phyloP scores from a whole-genome alignment of 495 filamentous ascomycete genomes.

The Annulohypoxylon moriforme region DNA sequence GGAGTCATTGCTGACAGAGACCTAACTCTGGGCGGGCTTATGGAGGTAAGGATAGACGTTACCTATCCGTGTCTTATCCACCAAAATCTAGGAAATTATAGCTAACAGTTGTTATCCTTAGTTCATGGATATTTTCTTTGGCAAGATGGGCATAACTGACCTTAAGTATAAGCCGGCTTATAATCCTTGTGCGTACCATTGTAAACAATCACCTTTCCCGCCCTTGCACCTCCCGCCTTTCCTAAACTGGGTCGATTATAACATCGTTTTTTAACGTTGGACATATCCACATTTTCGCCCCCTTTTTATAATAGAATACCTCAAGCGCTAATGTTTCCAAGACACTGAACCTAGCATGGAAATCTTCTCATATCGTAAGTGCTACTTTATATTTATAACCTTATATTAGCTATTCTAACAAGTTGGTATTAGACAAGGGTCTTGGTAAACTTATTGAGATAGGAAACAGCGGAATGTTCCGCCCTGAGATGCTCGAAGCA shows the following conservation, averaged over 20 bases:
- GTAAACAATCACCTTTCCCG: neutral
- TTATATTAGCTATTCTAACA: constrained; percentile 10
- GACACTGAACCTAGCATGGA: constrained; percentile 98
- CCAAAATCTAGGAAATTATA: neutral
- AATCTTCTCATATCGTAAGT: constrained; percentile 82
- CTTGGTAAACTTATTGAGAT: constrained; percentile 95
- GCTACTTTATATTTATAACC: neutral
- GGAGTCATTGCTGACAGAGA: constrained; percentile 97
- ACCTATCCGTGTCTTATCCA: too few species aligned
- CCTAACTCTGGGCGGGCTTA: constrained; percentile 89
- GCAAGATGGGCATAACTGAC: constrained; percentile 90
- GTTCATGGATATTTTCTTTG: constrained; percentile 97
- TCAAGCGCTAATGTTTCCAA: constrained; percentile 68
- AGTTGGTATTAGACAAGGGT: constrained; percentile 67
- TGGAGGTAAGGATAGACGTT: constrained; percentile 61
- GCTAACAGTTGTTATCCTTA: constrained; percentile 16
- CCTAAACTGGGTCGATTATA: too few species aligned
- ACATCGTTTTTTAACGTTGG: neutral
- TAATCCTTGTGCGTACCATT: constrained; percentile 42
- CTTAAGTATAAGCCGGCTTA: constrained; percentile 98
- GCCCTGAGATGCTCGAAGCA: constrained; percentile 92
- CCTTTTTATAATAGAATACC: neutral
- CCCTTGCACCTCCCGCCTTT: too few species aligned
- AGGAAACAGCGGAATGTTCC: constrained; percentile 98
- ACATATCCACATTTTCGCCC: neutral